Conservation (phyloP, 2,329 filamentous ascomycete genomes). For the Madurella fahalii region DNA sequence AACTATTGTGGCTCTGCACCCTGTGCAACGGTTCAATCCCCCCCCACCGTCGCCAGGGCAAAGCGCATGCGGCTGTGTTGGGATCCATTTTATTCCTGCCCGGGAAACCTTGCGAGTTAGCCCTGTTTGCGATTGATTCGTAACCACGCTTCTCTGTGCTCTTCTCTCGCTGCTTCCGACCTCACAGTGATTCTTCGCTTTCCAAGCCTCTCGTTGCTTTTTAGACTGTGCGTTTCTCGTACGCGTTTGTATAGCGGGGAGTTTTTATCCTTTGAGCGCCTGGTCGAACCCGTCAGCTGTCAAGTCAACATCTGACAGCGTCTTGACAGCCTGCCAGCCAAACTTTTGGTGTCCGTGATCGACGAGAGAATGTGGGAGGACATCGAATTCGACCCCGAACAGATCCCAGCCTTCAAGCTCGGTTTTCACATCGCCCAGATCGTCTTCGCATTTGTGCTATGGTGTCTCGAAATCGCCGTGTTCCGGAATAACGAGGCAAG, state of each 20-base stretch:
- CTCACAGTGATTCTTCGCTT: background rate
- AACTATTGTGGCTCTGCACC: conserved; percentile 16
- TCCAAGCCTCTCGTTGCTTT: background rate
- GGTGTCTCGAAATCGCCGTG: conserved; percentile 57
- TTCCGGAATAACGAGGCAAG: conserved; percentile 46
- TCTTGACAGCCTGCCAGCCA: background rate
- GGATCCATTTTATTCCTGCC: conserved; percentile 11
- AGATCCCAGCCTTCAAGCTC: conserved; percentile 54
- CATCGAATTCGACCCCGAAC: conserved; percentile 51
- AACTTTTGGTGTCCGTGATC: background rate
- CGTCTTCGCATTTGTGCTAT: conserved; percentile 51
- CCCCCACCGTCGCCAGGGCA: conserved; percentile 17
- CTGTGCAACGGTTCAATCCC: conserved; percentile 5
- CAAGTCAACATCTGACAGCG: background rate
- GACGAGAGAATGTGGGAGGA: conserved; percentile 39
- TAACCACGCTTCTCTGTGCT: conserved; percentile 6
- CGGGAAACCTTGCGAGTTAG: conserved; percentile 9
- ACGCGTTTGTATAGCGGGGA: background rate
- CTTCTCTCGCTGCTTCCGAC: background rate
- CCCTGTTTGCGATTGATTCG: conserved; percentile 1
- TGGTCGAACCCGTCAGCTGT: background rate
- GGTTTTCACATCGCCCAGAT: conserved; percentile 54
- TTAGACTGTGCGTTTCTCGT: background rate
- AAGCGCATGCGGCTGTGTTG: conserved; percentile 18
- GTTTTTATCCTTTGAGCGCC: background rate